Conservation (phyloP, 768 basidiomycete species). For the Pulveroboletus sp. region DNA sequence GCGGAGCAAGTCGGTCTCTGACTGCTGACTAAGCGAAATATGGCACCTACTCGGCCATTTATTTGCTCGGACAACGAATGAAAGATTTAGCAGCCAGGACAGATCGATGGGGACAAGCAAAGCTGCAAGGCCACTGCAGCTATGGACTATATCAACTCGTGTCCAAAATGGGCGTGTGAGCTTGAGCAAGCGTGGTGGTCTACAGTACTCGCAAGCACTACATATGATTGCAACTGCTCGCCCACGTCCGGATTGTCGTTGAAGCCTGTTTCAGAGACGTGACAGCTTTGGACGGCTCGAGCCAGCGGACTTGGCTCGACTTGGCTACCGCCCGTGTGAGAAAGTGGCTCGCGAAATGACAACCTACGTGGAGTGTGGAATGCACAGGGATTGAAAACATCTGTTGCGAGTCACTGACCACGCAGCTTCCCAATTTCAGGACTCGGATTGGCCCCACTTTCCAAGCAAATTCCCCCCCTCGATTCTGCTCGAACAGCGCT, state of each 20-base stretch:
- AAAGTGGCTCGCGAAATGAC: slow-evolving; percentile 6
- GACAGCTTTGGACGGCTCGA: not conserved
- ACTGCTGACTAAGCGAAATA: slow-evolving; percentile 28
- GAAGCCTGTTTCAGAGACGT: not conserved
- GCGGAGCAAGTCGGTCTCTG: slow-evolving; percentile 28
- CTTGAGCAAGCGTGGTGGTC: not conserved
- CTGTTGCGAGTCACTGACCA: slow-evolving; percentile 1
- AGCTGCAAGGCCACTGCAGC: no score
- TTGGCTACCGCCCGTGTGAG: slow-evolving; percentile 8
- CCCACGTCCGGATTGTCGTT: not conserved
- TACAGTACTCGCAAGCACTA: not conserved
- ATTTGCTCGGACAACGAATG: not conserved
- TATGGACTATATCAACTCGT: not conserved
- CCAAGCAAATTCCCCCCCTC: not conserved
- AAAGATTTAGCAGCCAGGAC: no score
- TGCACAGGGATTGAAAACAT: not conserved
- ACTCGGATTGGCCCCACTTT: not conserved
- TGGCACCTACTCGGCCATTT: no score
- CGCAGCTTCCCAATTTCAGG: not conserved
- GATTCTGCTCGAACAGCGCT: not conserved
- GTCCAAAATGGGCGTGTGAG: not conserved
- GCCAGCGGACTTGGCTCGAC: not conserved
- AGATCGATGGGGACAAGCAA: not conserved
- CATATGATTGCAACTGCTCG: no score
- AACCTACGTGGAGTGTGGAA: not conserved